Evolutionary conservation across 2,329 filamentous ascomycete species (phyloP), one percentile per base, ranked within the genome.

Genomic region (Aspergillus sp.): DNA sequence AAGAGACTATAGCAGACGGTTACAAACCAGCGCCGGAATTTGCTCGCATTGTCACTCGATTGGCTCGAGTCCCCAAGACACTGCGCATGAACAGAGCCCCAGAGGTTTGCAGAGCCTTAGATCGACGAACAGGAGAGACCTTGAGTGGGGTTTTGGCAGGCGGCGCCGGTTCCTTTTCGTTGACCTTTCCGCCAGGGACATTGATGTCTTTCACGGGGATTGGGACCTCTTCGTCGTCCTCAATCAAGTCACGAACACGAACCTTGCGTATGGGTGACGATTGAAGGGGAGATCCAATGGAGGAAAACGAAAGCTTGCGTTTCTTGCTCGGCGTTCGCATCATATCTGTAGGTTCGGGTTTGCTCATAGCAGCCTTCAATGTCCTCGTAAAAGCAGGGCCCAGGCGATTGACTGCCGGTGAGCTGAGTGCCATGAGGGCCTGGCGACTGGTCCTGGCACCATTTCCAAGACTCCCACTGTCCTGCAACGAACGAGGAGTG

Each of bases 191-290:
- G 20, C 32, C 48, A 12, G 49, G 56, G 22, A 68, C 43, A 41
- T 68, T 62, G 42, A 73, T 62, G 41, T 74, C 67, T 26, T 66
- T 66, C 48, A 71, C 63, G 6, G 63, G 58, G 7, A 64, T 57
- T 38, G 64, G 64, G 17, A 70, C 53, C 50, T 72, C 66, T 48
- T 64, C 62, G 20, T 75, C 72, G 38, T 70, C 65, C 36, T 71
- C 65, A 39, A 68, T 58, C 20, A 68, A 63, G 39, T 69, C 64
- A 47, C 71, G 65, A 49, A 74, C 60, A 43, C 72, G 71, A 43
- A 76, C 73, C 60, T 75, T 75, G 53, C 75, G 76, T 55, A 80
- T 67, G 26, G 79, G 79, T 18, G 79, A 81, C 1, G 80, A 82
- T 58, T 80, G 80, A 36, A 78, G 73, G 17, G 80, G 76, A 17